Conservation (phyloP, 2,329 filamentous ascomycete species). For the Phaeosphaeriaceae sp. region DNA sequence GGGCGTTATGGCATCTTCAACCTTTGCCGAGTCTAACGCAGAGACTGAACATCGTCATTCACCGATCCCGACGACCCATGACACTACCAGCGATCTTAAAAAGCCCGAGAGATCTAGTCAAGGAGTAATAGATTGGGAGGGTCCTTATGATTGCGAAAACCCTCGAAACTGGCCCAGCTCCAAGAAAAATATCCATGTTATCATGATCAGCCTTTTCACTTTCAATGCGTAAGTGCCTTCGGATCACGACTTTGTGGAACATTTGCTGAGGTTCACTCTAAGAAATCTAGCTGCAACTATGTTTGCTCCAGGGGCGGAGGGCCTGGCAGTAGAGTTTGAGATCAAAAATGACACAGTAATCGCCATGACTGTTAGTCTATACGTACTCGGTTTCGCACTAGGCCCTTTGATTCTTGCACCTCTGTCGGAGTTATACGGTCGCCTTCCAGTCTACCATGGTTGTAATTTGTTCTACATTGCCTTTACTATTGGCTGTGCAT, state of each 20-base stretch:
- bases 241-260: constrained; percentile 8
- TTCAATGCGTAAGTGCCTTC: constrained; percentile 30
- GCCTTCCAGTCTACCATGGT: constrained; percentile 55
- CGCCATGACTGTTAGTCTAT: constrained; percentile 21
- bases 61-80: no score
- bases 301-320: no score
- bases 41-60: no score
- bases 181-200: constrained; percentile 27
- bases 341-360: constrained; percentile 5
- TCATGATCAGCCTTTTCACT: constrained; percentile 27
- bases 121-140: constrained; percentile 15
- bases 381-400: constrained; percentile 36
- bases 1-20: no score
- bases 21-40: no score
- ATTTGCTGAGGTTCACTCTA: constrained; percentile 11
- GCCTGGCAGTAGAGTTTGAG: no score
- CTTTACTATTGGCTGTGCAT: constrained; percentile 62
- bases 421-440: constrained; percentile 35
- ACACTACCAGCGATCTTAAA: no score
- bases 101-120: no score
- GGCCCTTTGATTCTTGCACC: constrained; percentile 35
- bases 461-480: constrained; percentile 65
- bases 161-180: constrained; percentile 34
- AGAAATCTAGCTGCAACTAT: not conserved
- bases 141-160: constrained; percentile 31